These are phyloP conservation scores for Neonectria coccinea DNA, from an alignment of 2,329 filamentous ascomycete species.

Conservation along the genomic window DNA sequence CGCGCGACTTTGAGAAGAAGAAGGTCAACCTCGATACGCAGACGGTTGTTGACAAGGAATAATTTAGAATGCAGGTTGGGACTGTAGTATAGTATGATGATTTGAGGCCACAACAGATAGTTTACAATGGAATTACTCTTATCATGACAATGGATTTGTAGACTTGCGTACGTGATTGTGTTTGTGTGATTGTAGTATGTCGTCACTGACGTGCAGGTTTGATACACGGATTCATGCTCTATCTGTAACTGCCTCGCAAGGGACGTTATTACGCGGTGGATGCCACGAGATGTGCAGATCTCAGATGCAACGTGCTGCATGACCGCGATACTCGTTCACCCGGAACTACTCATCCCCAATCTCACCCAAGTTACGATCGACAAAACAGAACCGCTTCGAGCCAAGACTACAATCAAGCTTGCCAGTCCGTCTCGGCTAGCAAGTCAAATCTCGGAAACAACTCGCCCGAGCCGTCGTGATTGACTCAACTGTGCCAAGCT, in stretches of 20 bases:
- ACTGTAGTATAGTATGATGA: no score
- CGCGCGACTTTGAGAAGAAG: slow-evolving; percentile 52
- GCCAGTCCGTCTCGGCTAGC: background rate
- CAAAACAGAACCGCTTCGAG: background rate
- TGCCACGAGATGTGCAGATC: no score
- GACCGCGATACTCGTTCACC: background rate
- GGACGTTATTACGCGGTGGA: no score
- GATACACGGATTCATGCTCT: no score
- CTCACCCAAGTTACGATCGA: background rate
- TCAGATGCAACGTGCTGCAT: background rate
- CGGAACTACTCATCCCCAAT: background rate
- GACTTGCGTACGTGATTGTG: no score
- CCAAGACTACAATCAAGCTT: no score
- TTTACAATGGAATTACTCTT: no score
- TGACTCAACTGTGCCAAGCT: background rate
- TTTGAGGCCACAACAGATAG: no score
- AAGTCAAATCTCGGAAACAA: background rate
- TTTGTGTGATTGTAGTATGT: no score
- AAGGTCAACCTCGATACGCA: slow-evolving; percentile 41
- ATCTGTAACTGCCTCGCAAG: no score
- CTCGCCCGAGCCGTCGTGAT: background rate
- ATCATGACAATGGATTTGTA: no score
- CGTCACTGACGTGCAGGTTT: no score
- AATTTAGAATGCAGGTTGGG: background rate
- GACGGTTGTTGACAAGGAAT: background rate